phyloP scores from a whole-genome alignment of 495 filamentous ascomycete species.

The Astrothelium subdiscretum region DNA sequence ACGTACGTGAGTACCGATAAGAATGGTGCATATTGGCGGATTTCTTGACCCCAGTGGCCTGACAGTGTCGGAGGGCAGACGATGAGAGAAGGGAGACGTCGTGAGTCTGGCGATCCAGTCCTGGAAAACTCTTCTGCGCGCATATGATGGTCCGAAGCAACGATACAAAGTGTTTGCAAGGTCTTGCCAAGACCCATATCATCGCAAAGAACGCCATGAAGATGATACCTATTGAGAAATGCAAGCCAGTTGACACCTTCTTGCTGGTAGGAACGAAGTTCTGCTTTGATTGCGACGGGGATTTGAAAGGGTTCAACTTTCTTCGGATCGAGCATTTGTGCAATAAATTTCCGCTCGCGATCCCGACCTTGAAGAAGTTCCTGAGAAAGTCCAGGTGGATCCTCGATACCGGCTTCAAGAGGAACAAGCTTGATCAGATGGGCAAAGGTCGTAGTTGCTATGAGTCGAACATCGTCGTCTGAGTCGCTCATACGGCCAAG shows the following conservation, averaged over 20 bases:
- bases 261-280: conserved; percentile 91
- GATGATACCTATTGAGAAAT: conserved; percentile 94
- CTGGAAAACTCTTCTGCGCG: conserved; percentile 79
- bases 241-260: conserved; percentile 98
- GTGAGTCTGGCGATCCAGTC: conserved; percentile 61
- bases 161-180: conserved; percentile 92
- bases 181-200: conserved; percentile 99
- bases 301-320: conserved; percentile 92
- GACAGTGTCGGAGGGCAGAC: conserved; percentile 95
- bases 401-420: conserved; percentile 94
- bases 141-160: conserved; percentile 91
- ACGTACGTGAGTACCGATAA: conserved; percentile 80
- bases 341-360: conserved; percentile 87
- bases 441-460: conserved; percentile 93
- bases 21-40: conserved; percentile 90
- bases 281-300: conserved; percentile 92
- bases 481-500: conserved; percentile 98
- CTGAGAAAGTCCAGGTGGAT: conserved; percentile 84
- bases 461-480: conserved; percentile 84
- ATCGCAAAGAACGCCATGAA: conserved; percentile 96
- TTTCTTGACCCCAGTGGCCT: conserved; percentile 97
- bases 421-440: conserved; percentile 97
- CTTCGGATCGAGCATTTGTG: conserved; percentile 87
- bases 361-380: conserved; percentile 82
- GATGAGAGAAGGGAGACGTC: conserved; percentile 80